Evolutionary conservation across 2,329 filamentous ascomycete genomes (phyloP), one percentile per base, ranked within the genome.

Genomic region (Amauroascus niger): DNA sequence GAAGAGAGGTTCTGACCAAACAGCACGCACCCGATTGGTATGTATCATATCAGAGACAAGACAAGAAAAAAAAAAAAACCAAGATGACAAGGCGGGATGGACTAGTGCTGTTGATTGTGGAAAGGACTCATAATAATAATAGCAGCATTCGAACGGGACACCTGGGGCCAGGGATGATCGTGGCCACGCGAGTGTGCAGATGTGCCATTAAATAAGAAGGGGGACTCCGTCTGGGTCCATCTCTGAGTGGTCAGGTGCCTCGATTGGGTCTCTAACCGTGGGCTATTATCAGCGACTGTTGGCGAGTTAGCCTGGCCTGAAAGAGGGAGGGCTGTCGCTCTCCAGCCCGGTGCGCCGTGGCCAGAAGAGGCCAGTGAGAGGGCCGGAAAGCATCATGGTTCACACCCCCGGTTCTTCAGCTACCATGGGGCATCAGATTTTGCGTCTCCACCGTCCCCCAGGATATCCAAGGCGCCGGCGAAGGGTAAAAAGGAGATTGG

Each of bases 311-410:
- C 40, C 40, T 43, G 40, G 26, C 20, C 40, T 18, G 11, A 24
- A 14, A 26, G 20, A 43, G 40, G 40, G 37, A 18, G 41, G n/a
- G n/a, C n/a, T n/a, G n/a, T n/a, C n/a, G n/a, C n/a, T n/a, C n/a
- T n/a, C n/a, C n/a, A n/a, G n/a, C n/a, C n/a, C n/a, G n/a, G n/a
- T n/a, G n/a, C n/a, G n/a, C n/a, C n/a, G n/a, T n/a, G n/a, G n/a
- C n/a, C n/a, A n/a, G n/a, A n/a, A 45, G 46, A 49, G 46, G 50
- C 46, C 47, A 41, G 52, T 41, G 45, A 54, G 53, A 55, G 33
- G 40, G 53, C 47, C 40, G 46, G 48, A 50, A 43, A 16, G 32
- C 44, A 55, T 47, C 41, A 39, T 28, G 16, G 47, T 32, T 32
- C 39, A 52, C 30, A 35, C 39, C 40, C 48, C 49, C 30, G 49